A percentile compares a stretch with the other conserved stretches of the same genome.
Evolutionary conservation across 2,329 filamentous ascomycete species (phyloP).

Genomic region (Helicocarpus griseus): DNA sequence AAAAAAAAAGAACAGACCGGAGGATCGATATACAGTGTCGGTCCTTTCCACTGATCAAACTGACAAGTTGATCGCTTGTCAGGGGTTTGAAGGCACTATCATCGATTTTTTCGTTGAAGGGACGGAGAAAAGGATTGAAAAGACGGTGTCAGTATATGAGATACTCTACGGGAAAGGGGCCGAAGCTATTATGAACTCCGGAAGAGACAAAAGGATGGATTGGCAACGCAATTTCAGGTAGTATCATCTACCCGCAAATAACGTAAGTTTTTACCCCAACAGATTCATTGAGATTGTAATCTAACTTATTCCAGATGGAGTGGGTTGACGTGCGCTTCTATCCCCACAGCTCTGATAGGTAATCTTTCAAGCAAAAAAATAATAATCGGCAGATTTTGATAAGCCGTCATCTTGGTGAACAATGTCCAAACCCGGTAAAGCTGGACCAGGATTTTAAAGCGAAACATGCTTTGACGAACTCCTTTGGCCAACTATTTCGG

Average conservation of each 20-base stretch:
- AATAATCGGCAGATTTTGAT: neutral
- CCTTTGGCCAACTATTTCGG: conserved; percentile 1
- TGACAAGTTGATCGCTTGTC: conserved; percentile 3
- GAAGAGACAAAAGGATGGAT: conserved; percentile 1
- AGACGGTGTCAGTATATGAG: conserved; percentile 1
- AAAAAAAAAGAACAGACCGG: neutral
- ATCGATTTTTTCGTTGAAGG: conserved; percentile 4
- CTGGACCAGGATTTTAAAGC: conserved; percentile 1
- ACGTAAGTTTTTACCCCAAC: neutral
- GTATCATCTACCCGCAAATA: conserved; percentile 7
- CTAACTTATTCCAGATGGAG: conserved; percentile 5
- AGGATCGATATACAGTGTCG: neutral
- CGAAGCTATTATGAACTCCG: conserved; percentile 4
- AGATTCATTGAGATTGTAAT: neutral
- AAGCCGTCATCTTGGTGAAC: conserved; percentile 1
- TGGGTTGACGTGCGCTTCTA: conserved; percentile 4
- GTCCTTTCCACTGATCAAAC: neutral
- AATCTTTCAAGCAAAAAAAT: neutral
- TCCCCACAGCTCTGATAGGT: neutral
- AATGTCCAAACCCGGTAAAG: neutral
- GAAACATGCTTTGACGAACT: conserved; percentile 2
- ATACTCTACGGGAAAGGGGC: conserved; percentile 4
- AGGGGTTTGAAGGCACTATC: conserved; percentile 3
- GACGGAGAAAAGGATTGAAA: conserved; percentile 2
- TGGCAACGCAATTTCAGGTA: conserved; percentile 2